A percentile compares a stretch with the other conserved stretches of the same genome.
Conservation (phyloP, 208 protist species). For the Blastocrithidia nonstop region DNA sequence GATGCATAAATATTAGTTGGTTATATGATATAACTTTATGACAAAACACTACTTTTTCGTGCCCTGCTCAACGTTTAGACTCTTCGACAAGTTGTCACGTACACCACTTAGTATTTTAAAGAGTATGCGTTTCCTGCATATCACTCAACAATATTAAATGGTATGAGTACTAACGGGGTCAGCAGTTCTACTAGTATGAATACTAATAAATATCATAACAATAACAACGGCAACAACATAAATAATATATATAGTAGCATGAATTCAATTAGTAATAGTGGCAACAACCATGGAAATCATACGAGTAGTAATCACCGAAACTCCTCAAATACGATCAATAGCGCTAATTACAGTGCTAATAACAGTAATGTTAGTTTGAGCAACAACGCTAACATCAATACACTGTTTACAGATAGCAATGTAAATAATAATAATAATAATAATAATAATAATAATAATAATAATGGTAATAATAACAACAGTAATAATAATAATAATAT, state of each 20-base stretch:
- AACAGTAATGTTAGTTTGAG: not conserved
- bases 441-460: not conserved
- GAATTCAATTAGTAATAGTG: constrained; percentile 7
- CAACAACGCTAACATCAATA: not conserved
- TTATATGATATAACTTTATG: constrained; percentile 12
- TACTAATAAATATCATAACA: not conserved
- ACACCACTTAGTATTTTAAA: constrained; percentile 17
- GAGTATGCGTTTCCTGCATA: constrained; percentile 6
- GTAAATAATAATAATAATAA: not conserved
- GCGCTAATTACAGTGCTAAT: not conserved
- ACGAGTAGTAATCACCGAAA: constrained; percentile 7
- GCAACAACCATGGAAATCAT: not conserved
- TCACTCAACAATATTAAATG: too few species aligned
- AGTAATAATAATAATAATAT: not conserved
- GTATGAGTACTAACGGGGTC: constrained; percentile 3
- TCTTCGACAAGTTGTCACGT: constrained; percentile 22
- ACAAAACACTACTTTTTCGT: constrained; percentile 21
- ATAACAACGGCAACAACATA: not conserved
- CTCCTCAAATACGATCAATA: not conserved
- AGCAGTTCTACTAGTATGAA: constrained; percentile 2
- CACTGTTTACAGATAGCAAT: not conserved
- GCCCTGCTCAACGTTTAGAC: constrained; percentile 18
- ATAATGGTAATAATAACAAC: not conserved
- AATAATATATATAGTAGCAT: constrained; percentile 6
- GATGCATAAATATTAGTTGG: constrained; percentile 16